Conservation (phyloP, 768 basidiomycete species). For the Tylopilus sp. region DNA sequence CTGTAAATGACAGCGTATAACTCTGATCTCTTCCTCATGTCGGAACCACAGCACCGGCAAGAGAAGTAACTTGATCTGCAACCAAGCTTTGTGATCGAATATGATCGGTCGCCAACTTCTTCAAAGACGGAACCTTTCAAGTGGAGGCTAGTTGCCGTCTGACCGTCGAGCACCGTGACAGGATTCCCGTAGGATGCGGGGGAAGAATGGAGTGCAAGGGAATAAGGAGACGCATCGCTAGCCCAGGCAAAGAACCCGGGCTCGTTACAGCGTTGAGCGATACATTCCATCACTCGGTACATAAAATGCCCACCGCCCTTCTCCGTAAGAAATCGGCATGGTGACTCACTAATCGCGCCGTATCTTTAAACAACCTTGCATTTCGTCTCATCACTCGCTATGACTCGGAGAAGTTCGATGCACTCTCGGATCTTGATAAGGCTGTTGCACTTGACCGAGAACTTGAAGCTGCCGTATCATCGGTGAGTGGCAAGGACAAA, state of each 20-base stretch:
- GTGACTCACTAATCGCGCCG: too few relatives aligned
- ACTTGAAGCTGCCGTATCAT: too few relatives aligned
- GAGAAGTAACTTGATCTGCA: slow-evolving; percentile 9
- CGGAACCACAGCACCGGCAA: slow-evolving; percentile 9
- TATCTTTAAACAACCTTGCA: too few relatives aligned
- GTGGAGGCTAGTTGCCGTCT: background rate
- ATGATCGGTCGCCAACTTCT: slow-evolving; percentile 14
- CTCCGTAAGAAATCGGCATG: too few relatives aligned
- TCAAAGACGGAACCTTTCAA: slow-evolving; percentile 14
- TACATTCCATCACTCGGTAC: too few relatives aligned
- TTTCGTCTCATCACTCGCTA: too few relatives aligned
- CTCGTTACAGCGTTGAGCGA: slow-evolving; percentile 11
- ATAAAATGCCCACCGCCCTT: too few relatives aligned
- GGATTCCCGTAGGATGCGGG: slow-evolving; percentile 5
- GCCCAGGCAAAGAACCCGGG: slow-evolving; percentile 14
- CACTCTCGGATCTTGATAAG: too few relatives aligned
- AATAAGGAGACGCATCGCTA: slow-evolving; percentile 11
- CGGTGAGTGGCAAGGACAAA: too few relatives aligned
- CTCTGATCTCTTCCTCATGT: background rate
- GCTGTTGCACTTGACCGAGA: too few relatives aligned
- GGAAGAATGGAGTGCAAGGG: slow-evolving; percentile 9
- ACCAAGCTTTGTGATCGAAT: slow-evolving; percentile 14
- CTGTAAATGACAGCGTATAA: slow-evolving; percentile 13
- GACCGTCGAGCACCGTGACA: background rate
- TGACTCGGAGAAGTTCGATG: too few relatives aligned